Conservation (phyloP, 2,329 filamentous ascomycete species). For the Paraphaeosphaeria minitans region DNA sequence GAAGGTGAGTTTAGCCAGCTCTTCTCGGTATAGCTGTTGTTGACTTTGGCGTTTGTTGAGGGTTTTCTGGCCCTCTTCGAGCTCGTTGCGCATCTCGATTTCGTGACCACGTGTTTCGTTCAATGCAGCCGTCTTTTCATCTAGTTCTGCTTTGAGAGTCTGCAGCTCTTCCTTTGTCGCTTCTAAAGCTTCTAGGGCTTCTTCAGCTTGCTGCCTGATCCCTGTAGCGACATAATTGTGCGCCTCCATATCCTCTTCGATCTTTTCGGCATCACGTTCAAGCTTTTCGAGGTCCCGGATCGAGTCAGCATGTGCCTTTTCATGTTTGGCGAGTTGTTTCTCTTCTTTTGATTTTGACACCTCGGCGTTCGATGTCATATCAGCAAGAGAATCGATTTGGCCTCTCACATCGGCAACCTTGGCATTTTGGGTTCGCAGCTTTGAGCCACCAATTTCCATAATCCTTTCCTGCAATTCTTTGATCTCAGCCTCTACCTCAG, state of each 20-base stretch:
- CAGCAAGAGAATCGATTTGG: slow-evolving; percentile 78
- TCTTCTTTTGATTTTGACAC: slow-evolving; percentile 90
- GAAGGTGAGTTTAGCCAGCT: slow-evolving; percentile 79
- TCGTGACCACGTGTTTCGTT: slow-evolving; percentile 88
- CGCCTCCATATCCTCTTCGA: slow-evolving; percentile 77
- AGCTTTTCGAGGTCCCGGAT: slow-evolving; percentile 78
- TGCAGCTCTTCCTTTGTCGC: slow-evolving; percentile 81
- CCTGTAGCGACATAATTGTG: slow-evolving; percentile 78
- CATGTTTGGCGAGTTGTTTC: slow-evolving; percentile 86
- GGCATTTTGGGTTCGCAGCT: slow-evolving; percentile 84
- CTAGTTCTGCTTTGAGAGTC: slow-evolving; percentile 80
- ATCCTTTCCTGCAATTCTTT: slow-evolving; percentile 93
- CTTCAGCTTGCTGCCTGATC: slow-evolving; percentile 74
- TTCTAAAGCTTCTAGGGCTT: slow-evolving; percentile 77
- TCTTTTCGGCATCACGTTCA: slow-evolving; percentile 72
- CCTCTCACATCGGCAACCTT: slow-evolving; percentile 86
- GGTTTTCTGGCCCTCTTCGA: slow-evolving; percentile 93
- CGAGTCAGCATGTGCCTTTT: slow-evolving; percentile 80
- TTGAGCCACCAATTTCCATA: slow-evolving; percentile 96
- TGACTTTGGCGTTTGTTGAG: slow-evolving; percentile 85
- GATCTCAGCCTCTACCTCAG: slow-evolving; percentile 90
- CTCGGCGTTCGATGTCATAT: slow-evolving; percentile 84
- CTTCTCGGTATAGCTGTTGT: slow-evolving; percentile 78
- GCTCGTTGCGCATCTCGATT: slow-evolving; percentile 98
- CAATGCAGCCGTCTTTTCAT: slow-evolving; percentile 82